Evolutionary conservation across 352 stramenopile genomes (phyloP), one percentile per base, ranked within the genome.

Genomic region (Thalassiosira mediterranea): DNA sequence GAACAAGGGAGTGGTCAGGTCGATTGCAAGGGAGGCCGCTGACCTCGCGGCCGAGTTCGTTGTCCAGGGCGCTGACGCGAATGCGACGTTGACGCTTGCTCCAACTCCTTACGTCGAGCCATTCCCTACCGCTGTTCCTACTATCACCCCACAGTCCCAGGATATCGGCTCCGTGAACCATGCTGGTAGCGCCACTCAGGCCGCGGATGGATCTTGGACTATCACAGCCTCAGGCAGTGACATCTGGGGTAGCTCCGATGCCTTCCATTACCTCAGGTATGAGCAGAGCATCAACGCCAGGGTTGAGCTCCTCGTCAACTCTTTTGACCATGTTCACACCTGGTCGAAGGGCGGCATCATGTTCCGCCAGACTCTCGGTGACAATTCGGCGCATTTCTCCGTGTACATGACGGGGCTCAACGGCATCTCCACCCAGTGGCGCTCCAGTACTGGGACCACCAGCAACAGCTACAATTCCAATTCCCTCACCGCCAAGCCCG

Each of bases 261-360:
- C 8, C 7, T 80, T 80, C 53, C 70, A 84, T 66, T 84, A 76
- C 23, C 65, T 76, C 63, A 51, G 65, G 25, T 32, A 80, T 10
- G 69, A 79, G 51, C 71, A 44, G 28, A 78, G 64, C 5, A 70
- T 69, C 0, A 67, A 84, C 63, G 40, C 53, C 15, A 79, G 51
- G 1, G 47, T 81, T 56, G 61, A 53, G 15, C 51, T 69, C 8
- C 57, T 77, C 15, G 40, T 84, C 53, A 54, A 80, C n/a, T 57
- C 31, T 21, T 62, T 80, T 13, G 31, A 67, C n/a, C 37, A 38
- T 28, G 17, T 5, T 11, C 8, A 71, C 57, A 0, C 3, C 28
- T 81, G 72, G 72, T 42, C 65, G 38, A 81, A 81, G 52, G 15
- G 38, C 17, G 72, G 72, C 11, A 72, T 81, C 5, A 76, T 77